Evolutionary conservation across 331 rosid genomes (phyloP).

Genomic region (Quercus tomentella): DNA sequence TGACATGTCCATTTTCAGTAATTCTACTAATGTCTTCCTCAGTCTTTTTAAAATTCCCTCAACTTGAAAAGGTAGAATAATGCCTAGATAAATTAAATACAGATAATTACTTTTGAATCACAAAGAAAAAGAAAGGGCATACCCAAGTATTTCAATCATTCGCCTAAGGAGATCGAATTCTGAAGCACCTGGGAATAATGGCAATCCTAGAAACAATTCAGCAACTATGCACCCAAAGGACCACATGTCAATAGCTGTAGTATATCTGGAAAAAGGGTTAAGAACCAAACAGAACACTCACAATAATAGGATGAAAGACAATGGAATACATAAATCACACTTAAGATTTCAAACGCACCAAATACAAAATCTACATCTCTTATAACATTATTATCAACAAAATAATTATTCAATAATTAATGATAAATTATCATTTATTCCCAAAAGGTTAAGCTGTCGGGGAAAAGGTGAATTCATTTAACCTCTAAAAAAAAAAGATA

Average conservation of each 20-base stretch:
- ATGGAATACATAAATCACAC: not conserved
- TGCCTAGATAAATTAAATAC: not conserved
- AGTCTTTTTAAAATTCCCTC: too few relatives aligned
- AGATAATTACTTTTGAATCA: not conserved
- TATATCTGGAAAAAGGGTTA: conserved; percentile 61
- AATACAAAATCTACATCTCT: not conserved
- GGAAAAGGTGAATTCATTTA: too few relatives aligned
- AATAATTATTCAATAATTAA: not conserved
- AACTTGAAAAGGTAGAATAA: not conserved
- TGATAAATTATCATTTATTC: too few relatives aligned
- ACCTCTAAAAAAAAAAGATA: too few relatives aligned
- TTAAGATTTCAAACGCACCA: not conserved
- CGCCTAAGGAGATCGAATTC: conserved; percentile 92
- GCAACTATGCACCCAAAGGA: conserved; percentile 99
- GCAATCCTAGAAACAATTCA: conserved; percentile 93
- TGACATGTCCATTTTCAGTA: too few relatives aligned
- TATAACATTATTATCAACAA: not conserved
- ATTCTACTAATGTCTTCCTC: too few relatives aligned
- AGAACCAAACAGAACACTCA: conserved; percentile 31
- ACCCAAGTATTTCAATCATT: conserved; percentile 97
- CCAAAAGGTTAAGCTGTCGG: too few relatives aligned
- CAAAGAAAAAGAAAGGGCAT: conserved; percentile 31
- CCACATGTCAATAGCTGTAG: conserved; percentile 99
- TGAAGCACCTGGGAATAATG: conserved; percentile 97
- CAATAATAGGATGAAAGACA: conserved; percentile 8